Evolutionary conservation across 139 green algal species (phyloP), one percentile per base, ranked within the genome.

Genomic region (Medakamo hakoo): DNA sequence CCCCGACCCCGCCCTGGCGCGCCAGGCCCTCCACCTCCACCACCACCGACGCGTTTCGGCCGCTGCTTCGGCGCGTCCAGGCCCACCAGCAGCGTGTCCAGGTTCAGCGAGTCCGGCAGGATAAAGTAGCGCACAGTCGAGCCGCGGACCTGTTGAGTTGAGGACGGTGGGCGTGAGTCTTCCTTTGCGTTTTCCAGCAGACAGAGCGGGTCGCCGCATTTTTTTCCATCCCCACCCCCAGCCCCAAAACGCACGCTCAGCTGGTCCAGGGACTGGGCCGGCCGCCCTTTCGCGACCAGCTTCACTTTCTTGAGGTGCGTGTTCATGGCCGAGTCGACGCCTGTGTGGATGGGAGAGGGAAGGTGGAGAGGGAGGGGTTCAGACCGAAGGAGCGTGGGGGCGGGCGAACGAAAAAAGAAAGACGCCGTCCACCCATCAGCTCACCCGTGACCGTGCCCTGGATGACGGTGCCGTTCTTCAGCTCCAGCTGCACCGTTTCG

Each of bases 301-400:
- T 96, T 98, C 1, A 99, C 91, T 3, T 75, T 77, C 63, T 95
- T 96, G 20, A 99, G 62, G 72, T 99, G 93, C 9, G 91, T 99
- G 80, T 99, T 99, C 93, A 99, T 99, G 16, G 89, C 89, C 31
- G 96, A 86, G 67, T 99, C 93, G 19, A 99, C 93, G 29, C 93
- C 92, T 94, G 87, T 30, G 24, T 58, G 20, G 26, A n/a, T 25
- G 28, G 5, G n/a, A 62, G 24, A 31, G 49, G 4, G 23, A 55
- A 28, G 5, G 30, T 57, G 55, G 59, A 49, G 57, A 9, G n/a
- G 57, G 20, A 30, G 57, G n/a, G 22, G n/a, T 4, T 19, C 30
- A 29, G 30, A 29, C 40, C 1, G n/a, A 57, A 29, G 58, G 30
- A 52, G 2, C 18, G 27, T 3, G 0, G 32, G 32, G 20, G 27